phyloP scores from a whole-genome alignment of 2,329 filamentous ascomycete species.

The Xylaria sp. region DNA sequence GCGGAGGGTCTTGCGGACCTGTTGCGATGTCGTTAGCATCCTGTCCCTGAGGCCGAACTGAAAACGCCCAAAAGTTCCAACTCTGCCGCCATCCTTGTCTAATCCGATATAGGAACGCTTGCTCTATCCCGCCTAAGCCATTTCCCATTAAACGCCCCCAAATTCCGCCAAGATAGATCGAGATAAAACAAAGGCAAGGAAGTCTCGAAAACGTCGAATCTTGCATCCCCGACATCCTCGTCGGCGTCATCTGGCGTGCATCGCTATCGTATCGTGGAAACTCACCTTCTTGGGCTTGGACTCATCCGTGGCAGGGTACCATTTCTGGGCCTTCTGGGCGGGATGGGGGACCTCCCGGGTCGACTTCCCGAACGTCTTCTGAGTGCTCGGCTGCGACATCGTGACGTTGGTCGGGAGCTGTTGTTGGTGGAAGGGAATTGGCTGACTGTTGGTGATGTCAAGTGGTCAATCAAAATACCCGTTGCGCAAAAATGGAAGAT shows the following conservation, averaged over 20 bases:
- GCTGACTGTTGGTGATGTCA: slow-evolving; percentile 25
- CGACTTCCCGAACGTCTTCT: slow-evolving; percentile 96
- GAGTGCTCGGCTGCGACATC: slow-evolving; percentile 67
- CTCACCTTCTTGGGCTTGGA: slow-evolving; percentile 89
- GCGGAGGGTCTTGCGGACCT: slow-evolving; percentile 94
- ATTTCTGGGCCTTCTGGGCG: slow-evolving; percentile 94
- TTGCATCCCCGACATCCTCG: neutral
- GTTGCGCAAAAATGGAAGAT: slow-evolving; percentile 31
- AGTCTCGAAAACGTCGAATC: neutral
- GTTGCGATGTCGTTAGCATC: slow-evolving; percentile 25
- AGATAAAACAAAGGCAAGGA: neutral
- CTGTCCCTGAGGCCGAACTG: neutral
- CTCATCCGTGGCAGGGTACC: slow-evolving; percentile 96
- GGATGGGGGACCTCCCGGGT: slow-evolving; percentile 83
- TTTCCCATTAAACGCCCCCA: neutral
- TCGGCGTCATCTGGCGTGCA: slow-evolving; percentile 3
- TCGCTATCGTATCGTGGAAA: slow-evolving; percentile 35
- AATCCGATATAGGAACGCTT: slow-evolving; percentile 15
- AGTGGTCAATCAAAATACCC: slow-evolving; percentile 26
- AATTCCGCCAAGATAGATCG: neutral
- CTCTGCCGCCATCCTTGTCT: neutral
- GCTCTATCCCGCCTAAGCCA: neutral
- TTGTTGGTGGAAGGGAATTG: slow-evolving; percentile 28
- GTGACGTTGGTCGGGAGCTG: slow-evolving; percentile 48
- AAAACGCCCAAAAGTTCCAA: neutral